A percentile compares a stretch with the other conserved stretches of the same genome.
phyloP scores from a whole-genome alignment of 495 filamentous ascomycete species.

The Xylaria intraflava region DNA sequence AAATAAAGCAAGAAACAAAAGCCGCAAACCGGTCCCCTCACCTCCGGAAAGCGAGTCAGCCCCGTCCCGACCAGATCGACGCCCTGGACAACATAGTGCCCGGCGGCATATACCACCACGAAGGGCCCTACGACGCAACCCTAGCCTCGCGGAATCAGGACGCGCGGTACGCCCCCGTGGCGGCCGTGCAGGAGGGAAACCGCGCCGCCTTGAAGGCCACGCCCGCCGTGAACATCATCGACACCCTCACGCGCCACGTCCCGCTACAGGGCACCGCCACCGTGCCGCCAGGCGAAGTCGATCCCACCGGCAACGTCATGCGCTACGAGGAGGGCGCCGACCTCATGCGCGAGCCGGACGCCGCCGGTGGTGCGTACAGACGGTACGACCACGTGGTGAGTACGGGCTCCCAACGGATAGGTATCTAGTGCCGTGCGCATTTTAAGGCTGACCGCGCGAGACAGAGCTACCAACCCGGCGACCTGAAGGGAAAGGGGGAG shows the following conservation, averaged over 20 bases:
- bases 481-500: conserved; percentile 76
- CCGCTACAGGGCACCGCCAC: conserved; percentile 79
- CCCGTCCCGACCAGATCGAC: conserved; percentile 76
- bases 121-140: conserved; percentile 86
- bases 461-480: conserved; percentile 62
- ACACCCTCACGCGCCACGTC: conserved; percentile 66
- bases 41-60: conserved; percentile 54
- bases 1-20: conserved; percentile 51
- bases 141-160: conserved; percentile 63
- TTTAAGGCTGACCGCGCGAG: neutral
- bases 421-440: no score
- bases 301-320: conserved; percentile 61
- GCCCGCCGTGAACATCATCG: conserved; percentile 68
- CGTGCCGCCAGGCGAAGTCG: conserved; percentile 64
- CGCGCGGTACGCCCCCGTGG: conserved; percentile 60
- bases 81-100: conserved; percentile 56
- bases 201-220: conserved; percentile 76
- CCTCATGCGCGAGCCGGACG: conserved; percentile 64
- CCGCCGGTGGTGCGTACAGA: conserved; percentile 55
- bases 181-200: conserved; percentile 68
- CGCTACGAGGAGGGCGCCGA: conserved; percentile 82
- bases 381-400: conserved; percentile 62
- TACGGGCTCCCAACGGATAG: no score
- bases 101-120: conserved; percentile 71
- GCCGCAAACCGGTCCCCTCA: conserved; percentile 57